A percentile compares a stretch with the other conserved stretches of the same genome.
phyloP scores from a whole-genome alignment of 352 stramenopile species.

The Pythium pyrilobum region DNA sequence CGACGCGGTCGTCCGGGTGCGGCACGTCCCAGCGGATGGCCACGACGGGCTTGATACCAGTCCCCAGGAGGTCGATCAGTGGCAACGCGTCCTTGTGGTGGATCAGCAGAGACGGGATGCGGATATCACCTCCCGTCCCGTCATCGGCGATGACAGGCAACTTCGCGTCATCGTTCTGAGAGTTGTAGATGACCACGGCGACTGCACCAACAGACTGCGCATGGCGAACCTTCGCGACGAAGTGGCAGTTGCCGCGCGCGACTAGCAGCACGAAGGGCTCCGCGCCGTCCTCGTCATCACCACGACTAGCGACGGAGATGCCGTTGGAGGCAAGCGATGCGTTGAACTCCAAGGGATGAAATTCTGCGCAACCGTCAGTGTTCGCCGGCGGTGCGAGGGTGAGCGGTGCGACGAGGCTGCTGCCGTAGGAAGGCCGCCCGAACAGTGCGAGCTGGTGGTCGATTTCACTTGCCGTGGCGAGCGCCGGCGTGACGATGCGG shows the following conservation, averaged over 20 bases:
- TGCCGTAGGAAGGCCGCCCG: slow-evolving; percentile 13
- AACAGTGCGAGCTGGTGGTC: slow-evolving; percentile 21
- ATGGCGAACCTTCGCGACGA: slow-evolving; percentile 22
- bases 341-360: background rate
- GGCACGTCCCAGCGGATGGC: slow-evolving; percentile 17
- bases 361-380: slow-evolving; percentile 1
- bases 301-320: background rate
- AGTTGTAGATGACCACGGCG: slow-evolving; percentile 20
- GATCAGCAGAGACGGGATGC: slow-evolving; percentile 26
- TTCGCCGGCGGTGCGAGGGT: slow-evolving; percentile 5
- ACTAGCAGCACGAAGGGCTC: slow-evolving; percentile 21
- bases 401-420: slow-evolving; percentile 12
- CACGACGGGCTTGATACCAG: slow-evolving; percentile 11
- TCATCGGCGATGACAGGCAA: slow-evolving; percentile 20
- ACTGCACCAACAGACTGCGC: slow-evolving; percentile 12
- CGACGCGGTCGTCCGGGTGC: slow-evolving; percentile 17
- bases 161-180: slow-evolving; percentile 4
- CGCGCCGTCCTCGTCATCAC: background rate
- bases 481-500: slow-evolving; percentile 9
- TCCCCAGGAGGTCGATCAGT: slow-evolving; percentile 16
- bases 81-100: slow-evolving; percentile 11
- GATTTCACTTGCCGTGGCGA: slow-evolving; percentile 1
- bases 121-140: slow-evolving; percentile 20
- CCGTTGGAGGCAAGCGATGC: background rate
- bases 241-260: slow-evolving; percentile 25